A percentile compares a stretch with the other conserved stretches of the same genome.
Conservation (phyloP, 768 basidiomycete genomes). For the Chalciporus pseudorubinellus region DNA sequence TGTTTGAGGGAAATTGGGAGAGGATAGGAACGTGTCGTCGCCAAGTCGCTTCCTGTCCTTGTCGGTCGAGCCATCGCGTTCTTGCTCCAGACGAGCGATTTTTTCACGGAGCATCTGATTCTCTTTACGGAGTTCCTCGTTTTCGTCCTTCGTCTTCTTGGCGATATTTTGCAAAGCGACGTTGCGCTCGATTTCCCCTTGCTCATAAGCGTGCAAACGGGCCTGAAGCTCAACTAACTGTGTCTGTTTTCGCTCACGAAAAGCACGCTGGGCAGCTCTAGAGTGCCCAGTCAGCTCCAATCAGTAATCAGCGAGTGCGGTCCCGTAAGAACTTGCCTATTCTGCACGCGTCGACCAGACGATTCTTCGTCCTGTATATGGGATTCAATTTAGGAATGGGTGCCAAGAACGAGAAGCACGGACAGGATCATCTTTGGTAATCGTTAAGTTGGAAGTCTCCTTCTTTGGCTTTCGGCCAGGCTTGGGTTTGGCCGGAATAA, state of each 20-base stretch:
- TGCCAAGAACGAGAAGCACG: constrained; percentile 17
- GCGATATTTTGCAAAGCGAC: constrained; percentile 80
- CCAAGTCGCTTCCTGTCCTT: constrained; percentile 59
- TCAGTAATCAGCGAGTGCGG: background rate
- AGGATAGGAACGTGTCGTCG: constrained; percentile 46
- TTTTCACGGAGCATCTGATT: constrained; percentile 59
- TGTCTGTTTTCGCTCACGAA: constrained; percentile 85
- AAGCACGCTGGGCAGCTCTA: constrained; percentile 87
- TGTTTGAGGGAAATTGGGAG: constrained; percentile 21
- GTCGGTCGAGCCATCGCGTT: constrained; percentile 29
- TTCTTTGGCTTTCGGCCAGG: constrained; percentile 88
- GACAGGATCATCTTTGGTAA: constrained; percentile 50
- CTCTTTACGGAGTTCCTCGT: constrained; percentile 68
- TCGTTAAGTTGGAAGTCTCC: constrained; percentile 38
- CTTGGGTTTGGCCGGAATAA: constrained; percentile 82
- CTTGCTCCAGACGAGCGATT: constrained; percentile 41
- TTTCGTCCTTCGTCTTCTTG: constrained; percentile 84
- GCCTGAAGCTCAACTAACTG: constrained; percentile 87
- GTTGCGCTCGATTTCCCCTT: constrained; percentile 87
- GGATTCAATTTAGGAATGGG: constrained; percentile 6
- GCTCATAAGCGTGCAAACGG: constrained; percentile 80
- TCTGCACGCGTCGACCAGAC: constrained; percentile 73
- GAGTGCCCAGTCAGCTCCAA: constrained; percentile 8
- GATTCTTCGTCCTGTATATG: constrained; percentile 41
- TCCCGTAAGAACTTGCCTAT: constrained; percentile 46